phyloP scores from a whole-genome alignment of 2,329 filamentous ascomycete genomes.

The Metarhizium anisopliae region DNA sequence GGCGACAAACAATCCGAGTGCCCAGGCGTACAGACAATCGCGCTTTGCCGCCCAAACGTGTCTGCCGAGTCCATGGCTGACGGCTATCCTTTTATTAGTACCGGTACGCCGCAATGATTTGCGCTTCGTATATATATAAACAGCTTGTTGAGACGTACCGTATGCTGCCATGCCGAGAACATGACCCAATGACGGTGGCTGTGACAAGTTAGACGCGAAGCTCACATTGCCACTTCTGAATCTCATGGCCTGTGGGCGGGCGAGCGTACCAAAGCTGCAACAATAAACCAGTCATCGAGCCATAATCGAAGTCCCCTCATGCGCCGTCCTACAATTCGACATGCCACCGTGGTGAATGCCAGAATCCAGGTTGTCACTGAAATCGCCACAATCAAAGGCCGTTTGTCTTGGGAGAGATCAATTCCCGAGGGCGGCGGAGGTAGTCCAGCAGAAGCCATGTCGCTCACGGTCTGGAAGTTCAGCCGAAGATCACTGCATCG shows the following conservation, averaged over 20 bases:
- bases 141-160: slow-evolving; percentile 7
- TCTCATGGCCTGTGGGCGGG: background rate
- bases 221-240: background rate
- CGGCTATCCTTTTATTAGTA: slow-evolving; percentile 8
- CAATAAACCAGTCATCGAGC: slow-evolving; percentile 17
- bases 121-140: background rate
- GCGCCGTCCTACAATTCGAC: slow-evolving; percentile 12
- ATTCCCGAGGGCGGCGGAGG: slow-evolving; percentile 10
- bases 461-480: background rate
- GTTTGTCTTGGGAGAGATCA: slow-evolving; percentile 12
- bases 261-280: slow-evolving; percentile 12
- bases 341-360: slow-evolving; percentile 8
- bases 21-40: slow-evolving; percentile 12
- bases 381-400: slow-evolving; percentile 9
- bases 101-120: background rate
- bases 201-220: background rate
- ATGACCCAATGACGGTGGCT: slow-evolving; percentile 9
- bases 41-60: slow-evolving; percentile 15
- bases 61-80: slow-evolving; percentile 12
- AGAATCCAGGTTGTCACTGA: slow-evolving; percentile 10
- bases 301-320: slow-evolving; percentile 12
- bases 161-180: slow-evolving; percentile 10
- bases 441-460: background rate
- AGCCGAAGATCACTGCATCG: background rate
- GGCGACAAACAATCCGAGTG: slow-evolving; percentile 13